phyloP scores from a whole-genome alignment of 495 filamentous ascomycete species.

The Coniosporium apollinis region DNA sequence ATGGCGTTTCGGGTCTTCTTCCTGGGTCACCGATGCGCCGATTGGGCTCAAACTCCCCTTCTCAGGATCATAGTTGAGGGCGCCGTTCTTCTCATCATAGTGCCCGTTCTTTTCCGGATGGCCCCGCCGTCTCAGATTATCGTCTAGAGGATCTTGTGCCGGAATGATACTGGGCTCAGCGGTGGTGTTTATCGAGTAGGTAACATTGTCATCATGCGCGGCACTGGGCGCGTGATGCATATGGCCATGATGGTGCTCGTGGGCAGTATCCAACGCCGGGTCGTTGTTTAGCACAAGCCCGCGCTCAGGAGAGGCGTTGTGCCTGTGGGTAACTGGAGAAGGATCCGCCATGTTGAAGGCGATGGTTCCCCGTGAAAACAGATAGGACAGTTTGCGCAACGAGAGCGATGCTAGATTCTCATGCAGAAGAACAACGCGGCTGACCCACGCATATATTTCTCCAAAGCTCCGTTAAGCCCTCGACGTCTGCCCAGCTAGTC shows the following conservation, averaged over 20 bases:
- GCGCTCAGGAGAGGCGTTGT: constrained; percentile 21
- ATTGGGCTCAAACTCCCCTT: constrained; percentile 23
- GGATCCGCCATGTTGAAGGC: too few species aligned
- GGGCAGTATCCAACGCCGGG: constrained; percentile 24
- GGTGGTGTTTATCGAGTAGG: constrained; percentile 29
- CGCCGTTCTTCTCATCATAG: constrained; percentile 15
- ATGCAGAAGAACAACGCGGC: too few species aligned
- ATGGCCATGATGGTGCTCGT: constrained; percentile 36
- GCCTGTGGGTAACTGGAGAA: too few species aligned
- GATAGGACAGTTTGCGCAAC: too few species aligned
- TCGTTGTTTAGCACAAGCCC: constrained; percentile 21
- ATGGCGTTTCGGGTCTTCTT: constrained; percentile 19
- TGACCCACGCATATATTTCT: too few species aligned
- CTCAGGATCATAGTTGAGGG: constrained; percentile 21
- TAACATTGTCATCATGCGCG: constrained; percentile 31
- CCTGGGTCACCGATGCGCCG: constrained; percentile 8
- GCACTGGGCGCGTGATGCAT: constrained; percentile 32
- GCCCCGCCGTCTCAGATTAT: constrained; percentile 21
- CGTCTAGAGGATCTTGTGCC: constrained; percentile 25
- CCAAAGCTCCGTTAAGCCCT: too few species aligned
- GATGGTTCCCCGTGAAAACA: too few species aligned
- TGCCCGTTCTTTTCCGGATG: constrained; percentile 14
- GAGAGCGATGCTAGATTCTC: too few species aligned
- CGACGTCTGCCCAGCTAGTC: too few species aligned
- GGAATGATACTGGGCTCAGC: constrained; percentile 31